These are phyloP conservation scores for Cystofilobasidium capitatum DNA, from an alignment of 768 basidiomycete species.

Conservation along the genomic window DNA sequence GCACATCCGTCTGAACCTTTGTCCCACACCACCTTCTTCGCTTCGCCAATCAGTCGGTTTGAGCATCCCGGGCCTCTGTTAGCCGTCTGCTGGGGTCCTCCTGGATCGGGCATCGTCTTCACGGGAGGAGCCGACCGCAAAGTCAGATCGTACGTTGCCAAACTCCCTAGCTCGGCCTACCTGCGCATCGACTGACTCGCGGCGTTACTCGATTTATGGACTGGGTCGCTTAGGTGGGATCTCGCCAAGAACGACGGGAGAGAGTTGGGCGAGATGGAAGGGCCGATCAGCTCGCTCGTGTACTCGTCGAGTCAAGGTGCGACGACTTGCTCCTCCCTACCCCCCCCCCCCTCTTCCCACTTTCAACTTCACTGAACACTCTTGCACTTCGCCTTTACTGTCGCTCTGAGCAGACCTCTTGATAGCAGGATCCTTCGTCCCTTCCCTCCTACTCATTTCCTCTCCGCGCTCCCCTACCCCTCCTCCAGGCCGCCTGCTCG, in stretches of 20 bases:
- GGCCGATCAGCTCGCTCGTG: slow-evolving; percentile 67
- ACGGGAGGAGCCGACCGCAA: slow-evolving; percentile 81
- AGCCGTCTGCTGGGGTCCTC: slow-evolving; percentile 56
- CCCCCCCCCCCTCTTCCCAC: neutral
- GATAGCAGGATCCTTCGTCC: slow-evolving; percentile 87
- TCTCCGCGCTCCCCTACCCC: slow-evolving; percentile 36
- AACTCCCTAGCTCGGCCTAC: neutral
- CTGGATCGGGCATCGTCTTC: slow-evolving; percentile 57
- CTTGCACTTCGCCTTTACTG: neutral
- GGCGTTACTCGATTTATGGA: neutral
- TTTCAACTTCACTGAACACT: neutral
- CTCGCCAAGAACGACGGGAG: slow-evolving; percentile 60
- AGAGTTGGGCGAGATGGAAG: slow-evolving; percentile 69
- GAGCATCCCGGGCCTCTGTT: slow-evolving; percentile 83
- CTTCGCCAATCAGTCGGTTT: slow-evolving; percentile 41
- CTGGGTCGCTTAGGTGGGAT: slow-evolving; percentile 55
- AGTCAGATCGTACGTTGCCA: slow-evolving; percentile 61
- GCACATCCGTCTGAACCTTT: neutral
- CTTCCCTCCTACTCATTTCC: slow-evolving; percentile 49
- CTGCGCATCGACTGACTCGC: neutral
- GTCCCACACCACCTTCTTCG: neutral
- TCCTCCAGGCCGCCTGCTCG: slow-evolving; percentile 42
- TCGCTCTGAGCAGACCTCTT: slow-evolving; percentile 49
- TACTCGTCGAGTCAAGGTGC: slow-evolving; percentile 47
- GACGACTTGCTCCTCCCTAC: slow-evolving; percentile 47